Conservation (phyloP, 306 rosid species). For the Vigna hirtella region DNA sequence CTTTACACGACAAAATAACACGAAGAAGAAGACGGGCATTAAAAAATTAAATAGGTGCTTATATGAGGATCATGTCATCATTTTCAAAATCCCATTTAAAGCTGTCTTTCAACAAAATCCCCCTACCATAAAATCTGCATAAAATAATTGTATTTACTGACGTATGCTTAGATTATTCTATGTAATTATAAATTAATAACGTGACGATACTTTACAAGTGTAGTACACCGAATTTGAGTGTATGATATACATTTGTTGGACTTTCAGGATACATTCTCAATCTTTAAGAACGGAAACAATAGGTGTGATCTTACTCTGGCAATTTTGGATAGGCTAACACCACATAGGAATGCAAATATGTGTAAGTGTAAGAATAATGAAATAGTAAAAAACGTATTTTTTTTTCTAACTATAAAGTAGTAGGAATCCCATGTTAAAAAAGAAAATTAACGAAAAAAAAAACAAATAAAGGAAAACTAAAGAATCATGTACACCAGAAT, state of each 20-base stretch:
- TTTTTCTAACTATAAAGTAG: constrained; percentile 20
- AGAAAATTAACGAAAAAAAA: background rate
- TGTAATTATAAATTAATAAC: background rate
- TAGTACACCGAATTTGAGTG: background rate
- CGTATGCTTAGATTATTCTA: background rate
- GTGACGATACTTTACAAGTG: background rate
- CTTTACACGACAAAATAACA: background rate
- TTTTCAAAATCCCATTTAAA: constrained; percentile 4
- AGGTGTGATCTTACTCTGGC: background rate
- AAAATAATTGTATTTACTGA: background rate
- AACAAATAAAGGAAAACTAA: constrained; percentile 10
- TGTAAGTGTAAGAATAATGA: background rate
- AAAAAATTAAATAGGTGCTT: background rate
- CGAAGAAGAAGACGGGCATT: too few relatives aligned
- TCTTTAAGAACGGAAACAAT: constrained; percentile 1
- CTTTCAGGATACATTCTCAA: background rate
- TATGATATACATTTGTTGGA: background rate
- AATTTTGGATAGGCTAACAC: constrained; percentile 27
- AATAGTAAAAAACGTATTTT: constrained; percentile 1
- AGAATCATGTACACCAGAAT: constrained; percentile 38
- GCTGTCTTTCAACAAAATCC: background rate
- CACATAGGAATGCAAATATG: constrained; percentile 30
- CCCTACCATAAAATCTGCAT: background rate
- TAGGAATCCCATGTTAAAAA: constrained; percentile 25
- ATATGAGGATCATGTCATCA: background rate